Evolutionary conservation across 768 basidiomycete species (phyloP).

Genomic region (Hortiboletus flavorubellus): DNA sequence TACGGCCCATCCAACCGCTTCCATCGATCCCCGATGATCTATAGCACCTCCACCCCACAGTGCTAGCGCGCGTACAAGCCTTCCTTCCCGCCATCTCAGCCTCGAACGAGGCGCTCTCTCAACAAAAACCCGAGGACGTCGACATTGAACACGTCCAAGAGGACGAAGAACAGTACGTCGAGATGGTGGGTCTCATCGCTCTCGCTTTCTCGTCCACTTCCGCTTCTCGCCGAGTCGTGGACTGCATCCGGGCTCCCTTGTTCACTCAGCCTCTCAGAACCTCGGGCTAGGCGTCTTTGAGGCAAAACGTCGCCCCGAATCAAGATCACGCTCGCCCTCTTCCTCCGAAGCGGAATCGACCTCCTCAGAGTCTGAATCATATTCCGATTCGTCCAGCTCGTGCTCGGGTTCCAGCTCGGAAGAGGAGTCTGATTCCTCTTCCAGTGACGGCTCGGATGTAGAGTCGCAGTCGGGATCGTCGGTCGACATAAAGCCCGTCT

Average conservation of each 20-base stretch:
- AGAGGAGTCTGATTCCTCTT: constrained; percentile 12
- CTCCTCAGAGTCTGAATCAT: constrained; percentile 13
- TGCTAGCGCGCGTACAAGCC: constrained; percentile 60
- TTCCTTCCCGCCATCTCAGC: constrained; percentile 68
- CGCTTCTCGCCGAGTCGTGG: too few relatives aligned
- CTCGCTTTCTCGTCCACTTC: neutral
- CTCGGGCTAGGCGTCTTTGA: constrained; percentile 65
- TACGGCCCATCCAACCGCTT: constrained; percentile 29
- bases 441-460: constrained; percentile 9
- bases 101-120: constrained; percentile 54
- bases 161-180: constrained; percentile 52
- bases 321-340: constrained; percentile 9
- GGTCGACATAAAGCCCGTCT: constrained; percentile 38
- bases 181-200: constrained; percentile 48
- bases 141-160: constrained; percentile 64
- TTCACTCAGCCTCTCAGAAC: constrained; percentile 39
- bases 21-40: constrained; percentile 2
- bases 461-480: constrained; percentile 15
- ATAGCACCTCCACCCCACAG: constrained; percentile 33
- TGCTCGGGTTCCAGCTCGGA: neutral
- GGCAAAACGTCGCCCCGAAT: constrained; percentile 24
- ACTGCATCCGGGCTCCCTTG: neutral
- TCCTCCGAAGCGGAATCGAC: constrained; percentile 8
- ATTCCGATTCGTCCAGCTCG: constrained; percentile 11
- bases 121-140: constrained; percentile 52